Percentiles rank a stretch among this genome's conserved stretches.
These are phyloP conservation scores for Aspergillus ruber DNA, from an alignment of 2,329 filamentous ascomycete genomes.

Conservation along the genomic window DNA sequence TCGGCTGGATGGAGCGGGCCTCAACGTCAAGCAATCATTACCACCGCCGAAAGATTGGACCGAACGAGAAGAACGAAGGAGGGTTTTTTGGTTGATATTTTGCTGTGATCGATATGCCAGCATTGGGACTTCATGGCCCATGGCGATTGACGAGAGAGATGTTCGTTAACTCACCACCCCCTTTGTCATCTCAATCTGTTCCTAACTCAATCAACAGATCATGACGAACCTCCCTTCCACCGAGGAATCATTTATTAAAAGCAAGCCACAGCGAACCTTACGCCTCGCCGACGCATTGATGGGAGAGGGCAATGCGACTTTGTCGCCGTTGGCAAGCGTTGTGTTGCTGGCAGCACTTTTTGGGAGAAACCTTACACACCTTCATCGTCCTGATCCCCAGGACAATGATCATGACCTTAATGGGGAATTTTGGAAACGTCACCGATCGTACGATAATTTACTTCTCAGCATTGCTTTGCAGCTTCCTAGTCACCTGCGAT, in stretches of 20 bases:
- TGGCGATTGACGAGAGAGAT: constrained; percentile 86
- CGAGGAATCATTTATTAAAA: constrained; percentile 78
- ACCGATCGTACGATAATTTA: constrained; percentile 82
- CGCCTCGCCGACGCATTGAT: constrained; percentile 52
- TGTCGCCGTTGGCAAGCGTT: constrained; percentile 74
- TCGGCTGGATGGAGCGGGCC: constrained; percentile 69
- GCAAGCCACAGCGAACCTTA: constrained; percentile 64
- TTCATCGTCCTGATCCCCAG: constrained; percentile 76
- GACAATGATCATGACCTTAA: constrained; percentile 83
- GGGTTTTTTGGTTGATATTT: constrained; percentile 94
- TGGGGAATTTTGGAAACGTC: constrained; percentile 91
- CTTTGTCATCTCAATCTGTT: not conserved
- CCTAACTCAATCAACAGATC: constrained; percentile 46
- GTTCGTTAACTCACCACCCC: constrained; percentile 33
- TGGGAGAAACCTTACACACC: constrained; percentile 81
- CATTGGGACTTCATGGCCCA: constrained; percentile 95
- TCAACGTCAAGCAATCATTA: constrained; percentile 90
- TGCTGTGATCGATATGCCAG: constrained; percentile 87
- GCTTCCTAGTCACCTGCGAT: constrained; percentile 71
- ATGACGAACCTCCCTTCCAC: constrained; percentile 75
- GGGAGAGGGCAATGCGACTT: constrained; percentile 62
- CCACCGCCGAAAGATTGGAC: constrained; percentile 87
- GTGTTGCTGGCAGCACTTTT: constrained; percentile 84
- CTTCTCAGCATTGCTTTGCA: constrained; percentile 79
- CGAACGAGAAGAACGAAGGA: constrained; percentile 79